Percentiles rank a stretch among this genome's conserved stretches.
phyloP scores from a whole-genome alignment of 169 alveolate species.

The Besnoitia besnoiti region DNA sequence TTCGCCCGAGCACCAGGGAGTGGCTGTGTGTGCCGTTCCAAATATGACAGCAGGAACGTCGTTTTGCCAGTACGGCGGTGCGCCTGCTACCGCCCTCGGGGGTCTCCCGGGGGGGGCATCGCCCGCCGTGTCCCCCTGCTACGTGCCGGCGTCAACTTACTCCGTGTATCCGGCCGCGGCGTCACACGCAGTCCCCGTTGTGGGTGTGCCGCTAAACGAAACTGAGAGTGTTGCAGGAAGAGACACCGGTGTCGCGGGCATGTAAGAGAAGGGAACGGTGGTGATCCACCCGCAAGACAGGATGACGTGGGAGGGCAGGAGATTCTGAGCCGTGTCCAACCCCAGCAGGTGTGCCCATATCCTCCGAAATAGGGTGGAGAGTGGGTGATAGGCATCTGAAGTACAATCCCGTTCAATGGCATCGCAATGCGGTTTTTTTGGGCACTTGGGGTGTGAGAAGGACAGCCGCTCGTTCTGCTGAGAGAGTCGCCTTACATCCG shows the following conservation, averaged over 20 bases:
- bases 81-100: background rate
- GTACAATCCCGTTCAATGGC: background rate
- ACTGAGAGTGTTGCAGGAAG: background rate
- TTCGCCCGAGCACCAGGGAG: background rate
- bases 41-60: background rate
- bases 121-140: background rate
- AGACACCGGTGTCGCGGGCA: too few relatives aligned
- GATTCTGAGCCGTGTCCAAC: too few relatives aligned
- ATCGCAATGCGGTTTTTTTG: background rate
- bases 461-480: too few relatives aligned
- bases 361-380: background rate
- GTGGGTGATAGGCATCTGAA: background rate
- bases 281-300: too few relatives aligned
- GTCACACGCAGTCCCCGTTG: background rate
- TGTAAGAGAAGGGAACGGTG: too few relatives aligned
- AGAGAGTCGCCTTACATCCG: too few relatives aligned
- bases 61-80: background rate
- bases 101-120: background rate
- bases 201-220: background rate
- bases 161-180: background rate
- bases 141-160: background rate
- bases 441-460: too few relatives aligned
- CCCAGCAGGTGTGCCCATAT: too few relatives aligned
- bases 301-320: too few relatives aligned
- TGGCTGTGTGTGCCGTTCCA: background rate